phyloP scores from a whole-genome alignment of 345 rosid species.

The Ceriops zippeliana region DNA sequence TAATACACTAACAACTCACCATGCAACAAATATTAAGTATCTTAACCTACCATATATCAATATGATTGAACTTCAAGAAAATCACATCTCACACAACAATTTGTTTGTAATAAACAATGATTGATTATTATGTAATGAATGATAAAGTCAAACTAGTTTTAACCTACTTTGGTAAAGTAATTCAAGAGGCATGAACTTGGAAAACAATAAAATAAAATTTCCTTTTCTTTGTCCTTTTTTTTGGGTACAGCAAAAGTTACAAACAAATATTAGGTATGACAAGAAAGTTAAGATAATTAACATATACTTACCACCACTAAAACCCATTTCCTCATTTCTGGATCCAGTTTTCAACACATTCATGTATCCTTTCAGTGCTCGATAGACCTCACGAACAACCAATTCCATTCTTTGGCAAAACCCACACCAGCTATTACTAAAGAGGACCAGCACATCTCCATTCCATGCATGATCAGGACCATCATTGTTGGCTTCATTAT shows the following conservation, averaged over 20 bases:
- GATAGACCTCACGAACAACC: constrained; percentile 75
- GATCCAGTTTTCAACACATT: constrained; percentile 38
- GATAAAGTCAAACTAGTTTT: not conserved
- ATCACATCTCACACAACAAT: too few relatives aligned
- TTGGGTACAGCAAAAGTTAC: not conserved
- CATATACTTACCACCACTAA: constrained; percentile 42
- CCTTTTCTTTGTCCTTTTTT: too few relatives aligned
- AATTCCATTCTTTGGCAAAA: constrained; percentile 96
- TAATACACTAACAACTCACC: too few relatives aligned
- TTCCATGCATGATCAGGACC: constrained; percentile 39
- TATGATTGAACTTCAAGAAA: too few relatives aligned
- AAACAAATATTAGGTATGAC: not conserved
- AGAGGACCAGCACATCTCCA: constrained; percentile 84
- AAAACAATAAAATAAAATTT: constrained; percentile 6
- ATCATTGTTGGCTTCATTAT: constrained; percentile 41
- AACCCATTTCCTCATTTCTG: constrained; percentile 29
- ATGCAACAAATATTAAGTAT: too few relatives aligned
- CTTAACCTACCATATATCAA: too few relatives aligned
- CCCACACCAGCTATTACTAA: constrained; percentile 84
- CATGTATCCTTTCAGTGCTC: constrained; percentile 54
- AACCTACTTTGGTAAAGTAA: not conserved
- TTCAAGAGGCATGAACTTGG: constrained; percentile 7
- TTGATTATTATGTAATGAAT: too few relatives aligned
- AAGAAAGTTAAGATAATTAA: constrained; percentile 8
- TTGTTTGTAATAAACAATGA: too few relatives aligned